Conservation (phyloP, 108 stramenopile species). For the Pelagomonas calceolata region DNA sequence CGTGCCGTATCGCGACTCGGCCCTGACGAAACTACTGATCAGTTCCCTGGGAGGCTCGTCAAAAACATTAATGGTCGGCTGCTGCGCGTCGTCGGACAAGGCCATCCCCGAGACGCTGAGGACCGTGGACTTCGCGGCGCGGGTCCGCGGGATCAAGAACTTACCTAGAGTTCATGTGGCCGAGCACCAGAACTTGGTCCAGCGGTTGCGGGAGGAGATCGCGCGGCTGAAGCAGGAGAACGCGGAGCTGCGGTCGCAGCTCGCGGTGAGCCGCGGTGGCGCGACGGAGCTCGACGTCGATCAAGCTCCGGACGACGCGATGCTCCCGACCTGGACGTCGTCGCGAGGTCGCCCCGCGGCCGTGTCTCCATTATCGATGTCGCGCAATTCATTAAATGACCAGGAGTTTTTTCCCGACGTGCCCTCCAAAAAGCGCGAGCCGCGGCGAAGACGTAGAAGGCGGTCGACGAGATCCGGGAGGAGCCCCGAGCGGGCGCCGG, state of each 20-base stretch:
- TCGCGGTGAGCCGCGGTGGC: background rate
- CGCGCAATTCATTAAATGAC: too few relatives aligned
- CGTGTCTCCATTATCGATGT: too few relatives aligned
- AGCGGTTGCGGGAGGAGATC: constrained; percentile 5
- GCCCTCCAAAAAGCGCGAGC: too few relatives aligned
- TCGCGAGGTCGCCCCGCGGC: too few relatives aligned
- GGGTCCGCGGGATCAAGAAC: constrained; percentile 9
- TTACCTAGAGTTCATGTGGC: constrained; percentile 3
- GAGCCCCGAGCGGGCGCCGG: too few relatives aligned
- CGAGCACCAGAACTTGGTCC: constrained; percentile 7
- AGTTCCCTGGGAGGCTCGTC: constrained; percentile 11
- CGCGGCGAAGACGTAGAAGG: too few relatives aligned
- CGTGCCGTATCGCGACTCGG: constrained; percentile 23
- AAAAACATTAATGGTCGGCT: constrained; percentile 12
- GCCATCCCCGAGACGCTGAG: constrained; percentile 14
- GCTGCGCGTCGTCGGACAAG: background rate
- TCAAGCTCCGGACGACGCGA: too few relatives aligned
- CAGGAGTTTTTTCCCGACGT: too few relatives aligned
- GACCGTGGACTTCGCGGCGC: constrained; percentile 16
- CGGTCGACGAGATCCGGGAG: too few relatives aligned
- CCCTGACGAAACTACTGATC: constrained; percentile 26
- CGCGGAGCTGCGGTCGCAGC: background rate
- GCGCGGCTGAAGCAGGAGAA: background rate
- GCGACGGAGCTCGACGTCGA: too few relatives aligned
- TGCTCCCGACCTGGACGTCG: too few relatives aligned